These are phyloP conservation scores for Crithidia fasciculata DNA, from an alignment of 208 protist species.

Conservation along the genomic window DNA sequence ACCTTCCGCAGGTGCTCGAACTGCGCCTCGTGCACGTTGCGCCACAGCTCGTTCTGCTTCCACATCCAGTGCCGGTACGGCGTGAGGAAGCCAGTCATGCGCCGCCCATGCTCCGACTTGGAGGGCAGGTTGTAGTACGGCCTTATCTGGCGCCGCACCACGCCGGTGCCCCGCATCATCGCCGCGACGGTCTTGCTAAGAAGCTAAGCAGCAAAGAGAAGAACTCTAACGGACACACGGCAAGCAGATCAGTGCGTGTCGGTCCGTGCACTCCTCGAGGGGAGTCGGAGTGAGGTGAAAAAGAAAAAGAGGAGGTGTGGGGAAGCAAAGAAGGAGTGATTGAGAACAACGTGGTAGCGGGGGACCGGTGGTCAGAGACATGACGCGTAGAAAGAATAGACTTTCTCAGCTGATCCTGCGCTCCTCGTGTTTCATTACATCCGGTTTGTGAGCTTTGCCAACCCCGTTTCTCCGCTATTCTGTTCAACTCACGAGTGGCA, in stretches of 20 bases:
- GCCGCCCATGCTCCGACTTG: slow-evolving; percentile 82
- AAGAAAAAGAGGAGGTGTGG: not conserved
- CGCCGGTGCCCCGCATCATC: slow-evolving; percentile 53
- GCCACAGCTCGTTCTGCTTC: slow-evolving; percentile 94
- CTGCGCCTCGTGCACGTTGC: slow-evolving; percentile 92
- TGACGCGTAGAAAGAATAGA: no score
- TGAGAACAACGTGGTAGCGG: no score
- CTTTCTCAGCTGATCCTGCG: no score
- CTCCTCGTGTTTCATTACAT: no score
- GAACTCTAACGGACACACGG: not conserved
- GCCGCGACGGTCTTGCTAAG: not conserved
- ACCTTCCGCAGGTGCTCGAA: slow-evolving; percentile 93
- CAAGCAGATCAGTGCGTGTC: no score
- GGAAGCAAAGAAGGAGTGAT: not conserved
- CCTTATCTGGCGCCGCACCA: slow-evolving; percentile 56
- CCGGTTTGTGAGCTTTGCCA: no score
- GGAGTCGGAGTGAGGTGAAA: no score
- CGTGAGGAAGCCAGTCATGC: slow-evolving; percentile 90
- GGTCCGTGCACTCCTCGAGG: no score
- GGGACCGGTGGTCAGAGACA: no score
- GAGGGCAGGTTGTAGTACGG: slow-evolving; percentile 91
- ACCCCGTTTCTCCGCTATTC: no score
- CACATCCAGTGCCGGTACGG: slow-evolving; percentile 93
- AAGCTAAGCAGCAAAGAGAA: not conserved
- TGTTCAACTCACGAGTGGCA: no score